Evolutionary conservation across 139 green algal species (phyloP).

Genomic region (Monoraphidium neglectum): DNA sequence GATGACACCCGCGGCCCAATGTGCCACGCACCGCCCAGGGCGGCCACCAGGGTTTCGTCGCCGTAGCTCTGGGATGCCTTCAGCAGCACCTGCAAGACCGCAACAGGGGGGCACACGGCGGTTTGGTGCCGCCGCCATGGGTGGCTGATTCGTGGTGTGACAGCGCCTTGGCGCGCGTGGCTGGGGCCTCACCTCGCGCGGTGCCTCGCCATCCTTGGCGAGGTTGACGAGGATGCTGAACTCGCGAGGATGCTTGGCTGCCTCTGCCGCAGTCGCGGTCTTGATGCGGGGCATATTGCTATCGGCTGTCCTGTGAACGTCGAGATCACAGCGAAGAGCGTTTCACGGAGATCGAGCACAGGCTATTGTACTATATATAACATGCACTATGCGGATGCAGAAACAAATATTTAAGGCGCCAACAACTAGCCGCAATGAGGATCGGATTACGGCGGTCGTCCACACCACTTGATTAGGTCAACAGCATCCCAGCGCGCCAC

Average conservation of each 20-base stretch:
- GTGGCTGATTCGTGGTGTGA: neutral
- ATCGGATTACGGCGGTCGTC: too few species aligned
- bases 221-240: slow-evolving; percentile 44
- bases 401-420: too few species aligned
- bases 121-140: neutral
- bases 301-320: too few species aligned
- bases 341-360: too few species aligned
- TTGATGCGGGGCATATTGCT: slow-evolving; percentile 31
- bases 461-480: too few species aligned
- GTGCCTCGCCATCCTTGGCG: neutral
- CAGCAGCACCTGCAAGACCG: slow-evolving; percentile 2
- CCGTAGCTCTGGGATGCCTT: slow-evolving; percentile 5
- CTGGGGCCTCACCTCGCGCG: neutral
- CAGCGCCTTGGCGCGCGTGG: neutral
- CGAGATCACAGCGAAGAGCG: too few species aligned
- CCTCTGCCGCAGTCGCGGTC: neutral
- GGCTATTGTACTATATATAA: too few species aligned
- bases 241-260: slow-evolving; percentile 28
- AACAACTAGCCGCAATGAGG: too few species aligned
- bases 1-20: too few species aligned
- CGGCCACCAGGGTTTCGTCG: neutral
- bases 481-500: too few species aligned
- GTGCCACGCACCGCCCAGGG: neutral
- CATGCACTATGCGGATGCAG: too few species aligned
- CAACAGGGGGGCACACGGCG: neutral